Evolutionary conservation across 116 monocot genomes (phyloP).

Genomic region (Zostera marina): DNA sequence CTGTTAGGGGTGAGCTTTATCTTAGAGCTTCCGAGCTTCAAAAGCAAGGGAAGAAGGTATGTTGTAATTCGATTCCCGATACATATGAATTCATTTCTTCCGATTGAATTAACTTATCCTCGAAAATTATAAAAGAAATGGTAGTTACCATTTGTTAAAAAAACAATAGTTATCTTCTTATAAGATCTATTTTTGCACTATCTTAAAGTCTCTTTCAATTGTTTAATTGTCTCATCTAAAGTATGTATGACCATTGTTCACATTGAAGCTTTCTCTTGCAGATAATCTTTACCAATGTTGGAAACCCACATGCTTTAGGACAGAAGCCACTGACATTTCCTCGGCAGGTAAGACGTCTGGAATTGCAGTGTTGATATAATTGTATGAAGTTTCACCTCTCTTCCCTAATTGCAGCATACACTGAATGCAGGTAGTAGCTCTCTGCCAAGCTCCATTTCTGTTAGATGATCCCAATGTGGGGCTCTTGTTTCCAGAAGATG

Average conservation of each 20-base stretch:
- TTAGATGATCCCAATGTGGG: constrained; percentile 93
- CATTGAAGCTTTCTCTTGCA: constrained; percentile 12
- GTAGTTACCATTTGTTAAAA: no score
- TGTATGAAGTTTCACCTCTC: background rate
- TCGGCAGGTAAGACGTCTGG: constrained; percentile 50
- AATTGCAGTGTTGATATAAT: background rate
- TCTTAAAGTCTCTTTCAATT: no score
- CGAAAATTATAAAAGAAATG: no score
- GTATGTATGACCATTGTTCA: no score
- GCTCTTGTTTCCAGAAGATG: constrained; percentile 86
- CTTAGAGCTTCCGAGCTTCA: constrained; percentile 87
- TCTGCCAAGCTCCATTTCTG: constrained; percentile 95
- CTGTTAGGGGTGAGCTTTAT: constrained; percentile 91
- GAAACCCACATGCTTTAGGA: constrained; percentile 94
- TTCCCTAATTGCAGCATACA: background rate
- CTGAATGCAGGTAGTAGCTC: constrained; percentile 51
- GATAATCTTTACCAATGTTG: constrained; percentile 98
- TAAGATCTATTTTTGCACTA: no score
- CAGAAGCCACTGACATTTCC: constrained; percentile 96
- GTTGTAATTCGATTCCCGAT: no score
- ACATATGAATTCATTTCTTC: no score
- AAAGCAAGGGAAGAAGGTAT: constrained; percentile 94
- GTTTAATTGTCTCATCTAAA: no score
- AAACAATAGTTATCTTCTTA: no score
- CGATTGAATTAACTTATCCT: no score